Conservation (phyloP, 2,329 filamentous ascomycete genomes). For the Phaeosphaeria sp. region DNA sequence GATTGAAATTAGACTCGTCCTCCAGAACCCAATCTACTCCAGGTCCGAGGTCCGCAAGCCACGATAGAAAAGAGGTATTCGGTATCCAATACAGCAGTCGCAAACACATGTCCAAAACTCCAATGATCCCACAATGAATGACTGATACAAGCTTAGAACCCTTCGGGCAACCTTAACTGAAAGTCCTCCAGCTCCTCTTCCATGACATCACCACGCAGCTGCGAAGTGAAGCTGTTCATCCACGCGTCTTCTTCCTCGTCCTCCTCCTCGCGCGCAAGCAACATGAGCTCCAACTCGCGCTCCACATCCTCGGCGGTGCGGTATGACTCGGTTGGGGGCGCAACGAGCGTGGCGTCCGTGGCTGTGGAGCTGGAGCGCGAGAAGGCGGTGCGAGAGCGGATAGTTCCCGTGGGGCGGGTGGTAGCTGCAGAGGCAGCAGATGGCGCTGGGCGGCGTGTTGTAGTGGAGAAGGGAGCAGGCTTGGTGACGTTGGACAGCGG, state of each 20-base stretch:
- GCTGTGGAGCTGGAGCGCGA: conserved; percentile 45
- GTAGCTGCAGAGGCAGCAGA: conserved; percentile 20
- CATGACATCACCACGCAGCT: conserved; percentile 30
- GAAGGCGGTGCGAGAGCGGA: conserved; percentile 26
- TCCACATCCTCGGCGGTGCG: conserved; percentile 44
- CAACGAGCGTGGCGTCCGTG: conserved; percentile 40
- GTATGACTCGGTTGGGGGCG: conserved; percentile 20
- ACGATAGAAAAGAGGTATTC: conserved; percentile 14
- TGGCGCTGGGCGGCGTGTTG: conserved; percentile 28
- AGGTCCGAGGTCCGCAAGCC: neutral
- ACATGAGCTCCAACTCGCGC: conserved; percentile 39
- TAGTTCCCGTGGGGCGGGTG: conserved; percentile 8
- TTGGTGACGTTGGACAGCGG: conserved; percentile 47
- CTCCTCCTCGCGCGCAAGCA: conserved; percentile 31
- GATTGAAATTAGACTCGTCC: neutral
- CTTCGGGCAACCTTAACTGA: conserved; percentile 41
- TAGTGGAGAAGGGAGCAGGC: conserved; percentile 34
- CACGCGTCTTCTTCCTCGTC: conserved; percentile 41
- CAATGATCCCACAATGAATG: neutral
- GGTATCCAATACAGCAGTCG: conserved; percentile 12
- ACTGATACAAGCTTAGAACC: conserved; percentile 22
- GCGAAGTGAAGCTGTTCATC: conserved; percentile 37
- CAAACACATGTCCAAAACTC: conserved; percentile 2
- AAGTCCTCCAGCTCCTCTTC: conserved; percentile 41
- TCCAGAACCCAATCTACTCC: neutral